Base-by-base conservation (phyloP, 805 yeast species). In the Vanderwaltozyma tropicalis region DNA sequence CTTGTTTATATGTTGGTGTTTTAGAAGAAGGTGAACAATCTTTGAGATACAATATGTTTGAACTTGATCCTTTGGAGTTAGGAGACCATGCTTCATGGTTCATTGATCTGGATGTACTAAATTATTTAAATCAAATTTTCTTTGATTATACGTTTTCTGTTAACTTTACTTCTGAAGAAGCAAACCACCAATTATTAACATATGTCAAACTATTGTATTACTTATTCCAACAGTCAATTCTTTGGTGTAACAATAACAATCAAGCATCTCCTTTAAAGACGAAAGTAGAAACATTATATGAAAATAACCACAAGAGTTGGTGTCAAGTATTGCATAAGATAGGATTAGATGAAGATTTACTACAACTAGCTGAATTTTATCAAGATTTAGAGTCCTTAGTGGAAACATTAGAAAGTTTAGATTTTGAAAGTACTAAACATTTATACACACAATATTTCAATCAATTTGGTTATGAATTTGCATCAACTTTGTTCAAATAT, bases 401-500 rank as follows among this genome's bases (percentile, higher is more conserved):
- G 0, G 73, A 67, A 36, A 49, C 56, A 2, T 42, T 59, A 27
- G 55, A 55, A 34, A 44, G 49, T 11, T 49, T 67, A 32, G 69
- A 75, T 37, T 66, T 62, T 9, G 65, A 61, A 27, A 61, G 74
- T 8, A 55, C 74, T 6, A 31, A 32, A n/a, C 28, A 39, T 8
- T 41, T 64, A 15, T 74, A 76, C 45, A 66, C 62, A 16, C 58
- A 62, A 25, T 81, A 72, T 52, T 76, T 84, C 51, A 68, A 69
- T 13, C 67, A 66, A 35, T 83, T 72, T 57, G 84, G 80, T 1
- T 80, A 78, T 49, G 66, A 59, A 3, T 87, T 87, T 66, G 94
- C 94, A 0, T 51, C 66, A 4, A 68, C 71, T 1, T 63, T 85
- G 21, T 87, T 77, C 55, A 64, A 66, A 16, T 72, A 72, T 53